Conservation (phyloP, 176 grass and related monocot species). For the Cymbopogon citratus region DNA sequence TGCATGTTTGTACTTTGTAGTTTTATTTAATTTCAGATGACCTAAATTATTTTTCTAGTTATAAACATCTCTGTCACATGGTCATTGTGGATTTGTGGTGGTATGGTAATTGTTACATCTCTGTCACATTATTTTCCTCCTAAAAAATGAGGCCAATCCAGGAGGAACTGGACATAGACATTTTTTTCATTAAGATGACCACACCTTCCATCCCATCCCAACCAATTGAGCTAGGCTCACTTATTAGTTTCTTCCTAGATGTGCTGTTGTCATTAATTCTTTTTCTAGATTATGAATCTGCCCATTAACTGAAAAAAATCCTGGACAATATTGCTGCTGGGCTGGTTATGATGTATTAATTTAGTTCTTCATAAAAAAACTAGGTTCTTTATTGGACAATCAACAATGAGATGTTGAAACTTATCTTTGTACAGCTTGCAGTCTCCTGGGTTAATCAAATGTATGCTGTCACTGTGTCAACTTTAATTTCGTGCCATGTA, state of each 20-base stretch:
- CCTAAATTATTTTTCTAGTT: neutral
- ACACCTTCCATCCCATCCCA: too few relatives aligned
- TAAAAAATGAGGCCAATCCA: neutral
- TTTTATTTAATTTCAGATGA: neutral
- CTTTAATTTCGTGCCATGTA: neutral
- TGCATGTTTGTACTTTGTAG: too few relatives aligned
- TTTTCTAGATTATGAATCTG: neutral
- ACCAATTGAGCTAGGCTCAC: neutral
- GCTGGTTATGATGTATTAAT: neutral
- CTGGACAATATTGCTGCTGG: neutral
- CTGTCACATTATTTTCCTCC: neutral
- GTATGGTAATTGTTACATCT: neutral
- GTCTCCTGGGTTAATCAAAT: neutral
- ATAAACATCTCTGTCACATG: neutral
- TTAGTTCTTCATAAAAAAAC: neutral
- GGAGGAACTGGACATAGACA: neutral
- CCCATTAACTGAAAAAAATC: neutral
- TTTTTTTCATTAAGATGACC: neutral
- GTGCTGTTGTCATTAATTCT: neutral
- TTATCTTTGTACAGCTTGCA: conserved; percentile 1
- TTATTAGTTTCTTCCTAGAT: conserved; percentile 3
- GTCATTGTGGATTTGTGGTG: neutral
- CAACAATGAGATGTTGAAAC: conserved; percentile 2
- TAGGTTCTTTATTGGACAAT: conserved; percentile 5
- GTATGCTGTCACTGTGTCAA: neutral